A percentile compares a stretch with the other conserved stretches of the same genome.
Evolutionary conservation across 345 rosid species (phyloP).

Genomic region (Heritiera fomes): DNA sequence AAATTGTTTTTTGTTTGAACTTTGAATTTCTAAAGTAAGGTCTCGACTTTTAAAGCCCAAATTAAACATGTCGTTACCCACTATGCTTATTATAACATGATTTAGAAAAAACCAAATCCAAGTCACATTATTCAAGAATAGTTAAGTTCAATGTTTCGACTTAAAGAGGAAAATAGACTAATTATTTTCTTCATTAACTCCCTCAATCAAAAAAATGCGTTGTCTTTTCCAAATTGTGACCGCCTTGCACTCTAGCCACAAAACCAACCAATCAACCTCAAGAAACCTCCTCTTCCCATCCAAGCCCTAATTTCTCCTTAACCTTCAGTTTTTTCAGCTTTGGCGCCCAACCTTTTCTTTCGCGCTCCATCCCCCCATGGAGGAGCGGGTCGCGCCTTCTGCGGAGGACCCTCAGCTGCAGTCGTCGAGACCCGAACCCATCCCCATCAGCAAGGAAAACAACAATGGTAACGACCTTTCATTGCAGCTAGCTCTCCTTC

Average conservation of each 20-base stretch:
- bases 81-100: no score
- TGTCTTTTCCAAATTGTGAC: constrained; percentile 2
- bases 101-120: no score
- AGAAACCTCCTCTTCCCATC: not conserved
- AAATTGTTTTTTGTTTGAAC: no score
- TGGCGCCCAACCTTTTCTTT: not conserved
- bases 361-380: constrained; percentile 7
- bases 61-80: no score
- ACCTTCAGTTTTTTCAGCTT: not conserved
- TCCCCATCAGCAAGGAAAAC: not conserved
- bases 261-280: not conserved
- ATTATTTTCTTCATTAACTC: not conserved
- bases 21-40: no score
- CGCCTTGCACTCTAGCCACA: not conserved
- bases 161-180: not conserved
- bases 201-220: not conserved
- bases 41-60: no score
- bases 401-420: not conserved
- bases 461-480: no score
- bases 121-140: no score
- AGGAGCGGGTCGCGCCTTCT: constrained; percentile 18
- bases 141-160: no score
- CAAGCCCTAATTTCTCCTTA: not conserved
- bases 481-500: not conserved
- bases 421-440: not conserved